Conservation (phyloP, 495 filamentous ascomycete genomes). For the Penicillium parvum region DNA sequence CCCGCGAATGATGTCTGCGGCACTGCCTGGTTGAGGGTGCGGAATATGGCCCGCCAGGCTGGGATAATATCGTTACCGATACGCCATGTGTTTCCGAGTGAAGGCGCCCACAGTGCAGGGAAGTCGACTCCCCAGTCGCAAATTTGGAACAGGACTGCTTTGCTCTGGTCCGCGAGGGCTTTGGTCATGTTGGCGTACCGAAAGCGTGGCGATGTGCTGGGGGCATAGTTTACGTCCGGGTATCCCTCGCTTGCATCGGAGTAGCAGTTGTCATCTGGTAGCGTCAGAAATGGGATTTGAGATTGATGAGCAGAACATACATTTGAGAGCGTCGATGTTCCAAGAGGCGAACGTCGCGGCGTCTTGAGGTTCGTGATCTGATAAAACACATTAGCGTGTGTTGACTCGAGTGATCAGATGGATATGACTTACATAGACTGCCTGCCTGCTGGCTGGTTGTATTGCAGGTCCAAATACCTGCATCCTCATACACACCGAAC, state of each 20-base stretch:
- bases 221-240: constrained; percentile 37
- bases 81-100: constrained; percentile 46
- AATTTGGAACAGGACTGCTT: constrained; percentile 44
- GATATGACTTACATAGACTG: constrained; percentile 22
- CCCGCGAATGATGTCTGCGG: constrained; percentile 30
- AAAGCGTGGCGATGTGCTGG: constrained; percentile 24
- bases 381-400: constrained; percentile 10
- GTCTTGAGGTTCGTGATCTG: constrained; percentile 43
- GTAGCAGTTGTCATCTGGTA: constrained; percentile 52
- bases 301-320: too few relatives aligned
- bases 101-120: constrained; percentile 45
- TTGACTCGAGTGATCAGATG: not conserved
- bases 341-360: constrained; percentile 39
- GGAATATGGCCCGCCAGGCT: constrained; percentile 47
- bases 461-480: constrained; percentile 34
- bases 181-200: constrained; percentile 34
- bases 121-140: constrained; percentile 53
- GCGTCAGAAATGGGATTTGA: too few relatives aligned
- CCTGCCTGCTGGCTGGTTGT: constrained; percentile 25
- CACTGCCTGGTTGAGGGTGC: constrained; percentile 47
- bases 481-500: constrained; percentile 55
- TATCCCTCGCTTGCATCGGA: constrained; percentile 35
- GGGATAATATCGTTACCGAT: constrained; percentile 55
- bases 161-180: constrained; percentile 19
- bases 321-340: constrained; percentile 46